These are phyloP conservation scores for Marasmius tenuissimus DNA, from an alignment of 1,284 basidiomycete genomes.

Conservation along the genomic window DNA sequence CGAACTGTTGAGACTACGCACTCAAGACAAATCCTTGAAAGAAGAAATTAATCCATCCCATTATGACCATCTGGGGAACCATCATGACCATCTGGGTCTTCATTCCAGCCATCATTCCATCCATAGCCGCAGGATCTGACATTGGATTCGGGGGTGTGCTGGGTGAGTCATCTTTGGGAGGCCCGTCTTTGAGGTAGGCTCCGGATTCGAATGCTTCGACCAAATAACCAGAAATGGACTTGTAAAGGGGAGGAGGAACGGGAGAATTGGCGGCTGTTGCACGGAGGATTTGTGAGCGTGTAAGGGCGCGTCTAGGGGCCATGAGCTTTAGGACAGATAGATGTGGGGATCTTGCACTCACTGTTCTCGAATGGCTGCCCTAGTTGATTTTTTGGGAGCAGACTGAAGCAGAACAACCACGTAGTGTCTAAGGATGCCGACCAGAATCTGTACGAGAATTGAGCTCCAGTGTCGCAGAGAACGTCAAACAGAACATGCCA, in stretches of 20 bases:
- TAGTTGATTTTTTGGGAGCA: constrained; percentile 78
- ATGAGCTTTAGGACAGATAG: constrained; percentile 7
- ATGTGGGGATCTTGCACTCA: constrained; percentile 42
- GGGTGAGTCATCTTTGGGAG: constrained; percentile 61
- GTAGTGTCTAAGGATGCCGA: constrained; percentile 93
- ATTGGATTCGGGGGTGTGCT: constrained; percentile 70
- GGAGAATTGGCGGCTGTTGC: constrained; percentile 79
- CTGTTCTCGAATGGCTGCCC: constrained; percentile 90
- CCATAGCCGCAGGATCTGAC: constrained; percentile 90
- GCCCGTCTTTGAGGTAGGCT: constrained; percentile 83
- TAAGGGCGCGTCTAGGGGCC: constrained; percentile 72
- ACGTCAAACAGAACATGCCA: constrained; percentile 57
- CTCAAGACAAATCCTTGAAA: constrained; percentile 98
- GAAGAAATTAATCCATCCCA: constrained; percentile 99
- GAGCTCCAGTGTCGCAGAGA: constrained; percentile 1
- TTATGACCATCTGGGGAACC: constrained; percentile 97
- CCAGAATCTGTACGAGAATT: constrained; percentile 68
- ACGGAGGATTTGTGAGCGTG: constrained; percentile 82
- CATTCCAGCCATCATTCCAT: constrained; percentile 98
- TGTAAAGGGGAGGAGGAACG: constrained; percentile 74
- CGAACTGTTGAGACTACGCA: constrained; percentile 44
- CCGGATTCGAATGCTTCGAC: constrained; percentile 73
- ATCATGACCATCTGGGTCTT: constrained; percentile 99
- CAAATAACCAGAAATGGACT: constrained; percentile 72
- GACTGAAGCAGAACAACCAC: constrained; percentile 87